Conservation (phyloP, 2,329 filamentous ascomycete species). For the Daldinia sp. region DNA sequence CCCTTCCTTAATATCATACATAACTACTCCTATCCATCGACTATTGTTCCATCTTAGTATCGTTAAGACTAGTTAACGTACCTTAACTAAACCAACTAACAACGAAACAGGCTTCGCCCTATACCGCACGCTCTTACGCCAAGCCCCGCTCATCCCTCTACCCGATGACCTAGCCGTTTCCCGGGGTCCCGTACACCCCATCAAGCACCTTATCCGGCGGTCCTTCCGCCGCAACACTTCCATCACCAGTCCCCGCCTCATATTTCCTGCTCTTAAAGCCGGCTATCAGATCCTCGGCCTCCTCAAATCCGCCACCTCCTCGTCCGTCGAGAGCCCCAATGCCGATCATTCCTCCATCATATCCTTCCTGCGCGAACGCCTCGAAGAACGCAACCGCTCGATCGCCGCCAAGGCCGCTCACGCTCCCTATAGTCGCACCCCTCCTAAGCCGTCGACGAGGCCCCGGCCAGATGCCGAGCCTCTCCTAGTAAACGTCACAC, state of each 20-base stretch:
- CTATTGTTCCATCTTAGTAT: too few relatives aligned
- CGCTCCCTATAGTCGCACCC: constrained; percentile 37
- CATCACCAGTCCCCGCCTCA: constrained; percentile 69
- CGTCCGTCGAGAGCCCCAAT: constrained; percentile 46
- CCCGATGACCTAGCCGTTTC: constrained; percentile 58
- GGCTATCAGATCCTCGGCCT: constrained; percentile 66
- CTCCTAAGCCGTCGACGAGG: constrained; percentile 30
- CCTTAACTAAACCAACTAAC: not conserved
- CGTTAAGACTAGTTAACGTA: too few relatives aligned
- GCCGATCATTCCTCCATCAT: constrained; percentile 59
- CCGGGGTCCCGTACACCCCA: constrained; percentile 56
- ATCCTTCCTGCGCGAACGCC: constrained; percentile 55
- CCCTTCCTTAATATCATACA: too few relatives aligned
- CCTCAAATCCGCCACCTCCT: constrained; percentile 35
- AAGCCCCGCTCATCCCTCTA: constrained; percentile 66
- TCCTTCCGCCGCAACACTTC: constrained; percentile 71
- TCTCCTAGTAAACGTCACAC: constrained; percentile 50
- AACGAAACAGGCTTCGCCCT: constrained; percentile 71
- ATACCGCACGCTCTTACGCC: constrained; percentile 75
- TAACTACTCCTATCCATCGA: too few relatives aligned
- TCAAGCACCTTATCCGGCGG: constrained; percentile 70
- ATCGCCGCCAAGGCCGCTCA: constrained; percentile 41
- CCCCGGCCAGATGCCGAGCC: constrained; percentile 46
- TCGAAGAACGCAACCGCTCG: constrained; percentile 51
- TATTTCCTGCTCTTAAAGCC: constrained; percentile 71